Evolutionary conservation across 768 basidiomycete species (phyloP).

Genomic region (Boletus huronensis): DNA sequence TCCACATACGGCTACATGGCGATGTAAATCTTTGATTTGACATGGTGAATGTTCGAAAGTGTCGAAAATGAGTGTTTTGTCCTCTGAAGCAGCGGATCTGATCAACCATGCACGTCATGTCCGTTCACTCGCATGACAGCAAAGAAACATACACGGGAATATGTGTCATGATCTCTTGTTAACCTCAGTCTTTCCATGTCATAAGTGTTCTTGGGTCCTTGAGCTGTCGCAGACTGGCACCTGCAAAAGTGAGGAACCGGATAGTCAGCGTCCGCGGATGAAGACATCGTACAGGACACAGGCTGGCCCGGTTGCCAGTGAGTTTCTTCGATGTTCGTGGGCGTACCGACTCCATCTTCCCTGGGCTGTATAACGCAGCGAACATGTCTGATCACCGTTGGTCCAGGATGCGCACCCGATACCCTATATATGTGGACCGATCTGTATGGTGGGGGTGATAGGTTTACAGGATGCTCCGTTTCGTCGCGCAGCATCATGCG

Average conservation of each 20-base stretch:
- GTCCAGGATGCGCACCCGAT: background rate
- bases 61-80: background rate
- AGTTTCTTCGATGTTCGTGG: too few species aligned
- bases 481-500: slow-evolving; percentile 20
- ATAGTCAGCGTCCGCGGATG: background rate
- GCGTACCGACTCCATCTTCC: background rate
- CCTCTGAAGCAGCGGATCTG: background rate
- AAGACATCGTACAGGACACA: background rate
- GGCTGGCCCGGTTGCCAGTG: background rate
- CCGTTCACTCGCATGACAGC: background rate
- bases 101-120: background rate
- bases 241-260: background rate
- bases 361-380: background rate
- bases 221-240: background rate
- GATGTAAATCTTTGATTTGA: slow-evolving; percentile 17
- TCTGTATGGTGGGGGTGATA: too few species aligned
- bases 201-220: background rate
- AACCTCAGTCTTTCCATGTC: background rate
- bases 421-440: too few species aligned
- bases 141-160: background rate
- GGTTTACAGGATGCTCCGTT: slow-evolving; percentile 29
- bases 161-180: background rate
- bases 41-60: background rate
- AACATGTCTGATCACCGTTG: too few species aligned
- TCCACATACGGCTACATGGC: slow-evolving; percentile 26